Evolutionary conservation across 108 stramenopile genomes (phyloP), one percentile per base, ranked within the genome.

Genomic region (Seminavis robusta): DNA sequence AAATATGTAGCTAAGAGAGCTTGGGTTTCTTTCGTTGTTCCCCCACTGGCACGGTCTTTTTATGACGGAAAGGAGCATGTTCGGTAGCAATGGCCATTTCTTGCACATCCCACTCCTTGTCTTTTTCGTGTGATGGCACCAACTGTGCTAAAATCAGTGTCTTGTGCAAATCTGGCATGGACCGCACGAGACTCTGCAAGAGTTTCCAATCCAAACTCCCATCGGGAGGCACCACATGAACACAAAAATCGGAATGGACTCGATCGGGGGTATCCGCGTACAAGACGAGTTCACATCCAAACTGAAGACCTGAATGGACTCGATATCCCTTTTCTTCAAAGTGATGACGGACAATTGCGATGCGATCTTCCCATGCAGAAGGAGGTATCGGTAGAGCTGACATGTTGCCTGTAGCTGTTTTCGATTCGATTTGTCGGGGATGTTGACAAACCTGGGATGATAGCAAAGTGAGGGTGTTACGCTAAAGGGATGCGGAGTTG

Each of bases 231-330:
- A 81, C 71, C 15, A 94, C 73, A 52, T 84, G 74, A 15, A 94
- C 86, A 56, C 92, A 94, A 67, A 94, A 94, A 46, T 94, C 92
- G 13, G 88, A 90, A 59, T 94, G 92, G 16, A 94, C 92, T 10
- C 41, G 37, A 4, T 66, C 54, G 1, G 92, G 92, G 65, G 76
- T 71, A 60, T 94, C 88, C 0, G 92, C 88, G 49, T 94, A 94
- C 0, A 94, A 64, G 33, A 94, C 92, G 5, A 94, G 56, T 44
- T 90, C 88, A 57, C 84, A 85, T 28, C 92, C 92, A 53, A 94
- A 94, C 61, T 90, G 88, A 23, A 94, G 46, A 4, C 92, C 92
- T 1, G 86, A 90, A 69, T 90, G 92, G 19, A 94, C 88, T 2
- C 92, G 77, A 56, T 94, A 94, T 19, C 92, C 92, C 60, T 82